Percentiles rank a stretch among this genome's conserved stretches.
These are phyloP conservation scores for Podosphaera xanthii DNA, from an alignment of 2,329 filamentous ascomycete genomes.

Conservation along the genomic window DNA sequence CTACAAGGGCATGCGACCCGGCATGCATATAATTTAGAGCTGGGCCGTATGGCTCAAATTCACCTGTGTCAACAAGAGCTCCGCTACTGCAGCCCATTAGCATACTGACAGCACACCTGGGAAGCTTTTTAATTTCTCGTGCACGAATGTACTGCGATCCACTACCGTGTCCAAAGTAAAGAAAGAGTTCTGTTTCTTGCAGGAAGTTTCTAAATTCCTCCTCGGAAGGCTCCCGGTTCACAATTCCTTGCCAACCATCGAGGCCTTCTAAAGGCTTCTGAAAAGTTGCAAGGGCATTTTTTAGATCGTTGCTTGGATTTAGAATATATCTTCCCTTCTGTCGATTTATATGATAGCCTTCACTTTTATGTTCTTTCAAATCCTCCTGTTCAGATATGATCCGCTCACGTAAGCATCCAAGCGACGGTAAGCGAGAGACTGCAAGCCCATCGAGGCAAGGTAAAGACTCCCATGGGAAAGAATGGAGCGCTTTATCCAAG, in stretches of 20 bases:
- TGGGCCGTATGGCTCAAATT: constrained; percentile 78
- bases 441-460: constrained; percentile 61
- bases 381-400: constrained; percentile 24
- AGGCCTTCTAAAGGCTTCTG: constrained; percentile 41
- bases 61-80: constrained; percentile 54
- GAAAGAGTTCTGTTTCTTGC: constrained; percentile 42
- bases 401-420: constrained; percentile 58
- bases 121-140: constrained; percentile 56
- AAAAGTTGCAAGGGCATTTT: constrained; percentile 57
- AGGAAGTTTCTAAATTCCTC: constrained; percentile 51
- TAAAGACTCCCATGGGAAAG: constrained; percentile 89
- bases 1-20: constrained; percentile 66
- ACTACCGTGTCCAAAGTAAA: constrained; percentile 94
- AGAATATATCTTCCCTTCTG: constrained; percentile 53
- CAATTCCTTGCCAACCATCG: constrained; percentile 45
- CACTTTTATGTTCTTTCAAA: constrained; percentile 4
- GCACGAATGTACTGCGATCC: constrained; percentile 85
- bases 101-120: constrained; percentile 58
- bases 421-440: constrained; percentile 70
- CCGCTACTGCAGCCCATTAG: constrained; percentile 91
- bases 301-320: constrained; percentile 70
- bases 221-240: constrained; percentile 49
- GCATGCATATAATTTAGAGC: constrained; percentile 83
- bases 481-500: constrained; percentile 73
- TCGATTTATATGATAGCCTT: constrained; percentile 32